These are phyloP conservation scores for Centaurea solstitialis DNA, from an alignment of 129 eudicot species.

Conservation along the genomic window DNA sequence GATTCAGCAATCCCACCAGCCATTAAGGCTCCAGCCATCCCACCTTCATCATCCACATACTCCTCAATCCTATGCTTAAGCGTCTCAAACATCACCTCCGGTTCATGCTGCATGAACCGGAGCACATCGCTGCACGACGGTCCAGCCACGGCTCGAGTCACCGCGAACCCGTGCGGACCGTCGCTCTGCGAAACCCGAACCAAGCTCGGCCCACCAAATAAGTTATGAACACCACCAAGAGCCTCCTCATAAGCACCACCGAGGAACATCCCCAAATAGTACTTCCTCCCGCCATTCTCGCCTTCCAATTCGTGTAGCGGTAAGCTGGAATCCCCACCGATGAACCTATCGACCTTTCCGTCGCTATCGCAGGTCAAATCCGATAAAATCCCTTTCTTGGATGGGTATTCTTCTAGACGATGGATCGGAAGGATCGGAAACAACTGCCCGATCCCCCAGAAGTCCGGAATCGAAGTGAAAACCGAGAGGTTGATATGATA, in stretches of 20 bases:
- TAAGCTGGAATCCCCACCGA: slow-evolving; percentile 82
- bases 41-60: slow-evolving; percentile 43
- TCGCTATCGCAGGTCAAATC: slow-evolving; percentile 98
- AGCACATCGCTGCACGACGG: slow-evolving; percentile 83
- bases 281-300: slow-evolving; percentile 33
- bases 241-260: slow-evolving; percentile 99
- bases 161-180: slow-evolving; percentile 91
- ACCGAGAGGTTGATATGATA: slow-evolving; percentile 84
- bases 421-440: slow-evolving; percentile 93
- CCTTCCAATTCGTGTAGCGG: slow-evolving; percentile 80
- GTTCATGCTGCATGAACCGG: slow-evolving; percentile 94
- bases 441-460: slow-evolving; percentile 94
- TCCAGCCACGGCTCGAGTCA: slow-evolving; percentile 79
- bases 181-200: slow-evolving; percentile 89
- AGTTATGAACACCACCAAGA: slow-evolving; percentile 87
- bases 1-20: slow-evolving; percentile 63
- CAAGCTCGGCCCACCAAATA: slow-evolving; percentile 95
- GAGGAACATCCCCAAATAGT: slow-evolving; percentile 92
- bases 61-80: slow-evolving; percentile 93
- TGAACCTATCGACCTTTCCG: slow-evolving; percentile 87
- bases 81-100: slow-evolving; percentile 88
- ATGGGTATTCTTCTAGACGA: slow-evolving; percentile 63
- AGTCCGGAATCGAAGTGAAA: slow-evolving; percentile 96
- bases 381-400: slow-evolving; percentile 64
- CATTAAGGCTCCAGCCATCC: slow-evolving; percentile 37